Base-by-base conservation (phyloP, 345 rosid genomes). In the Salix dunnii region DNA sequence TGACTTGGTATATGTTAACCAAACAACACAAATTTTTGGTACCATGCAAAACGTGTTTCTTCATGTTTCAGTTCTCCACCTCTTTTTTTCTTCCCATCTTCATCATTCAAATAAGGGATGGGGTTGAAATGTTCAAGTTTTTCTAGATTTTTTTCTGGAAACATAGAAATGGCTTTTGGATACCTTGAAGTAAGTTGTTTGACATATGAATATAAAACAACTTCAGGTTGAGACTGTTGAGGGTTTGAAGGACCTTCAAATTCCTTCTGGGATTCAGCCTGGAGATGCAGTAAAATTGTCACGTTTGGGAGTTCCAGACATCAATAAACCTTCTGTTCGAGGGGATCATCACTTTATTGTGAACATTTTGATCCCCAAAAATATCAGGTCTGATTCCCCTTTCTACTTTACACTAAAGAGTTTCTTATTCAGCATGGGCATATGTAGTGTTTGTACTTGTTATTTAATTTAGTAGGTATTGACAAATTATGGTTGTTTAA, bases 221-320 rank as follows among this genome's bases (percentile, higher is more conserved):
- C 80, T 49, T 70, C 88, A 95, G 99, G 99, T 95, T 68, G 93
- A 93, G 79, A 95, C 99, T 23, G 90, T 93, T 28, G 94, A 89
- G 74, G 99, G 99, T 64, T 75, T 82, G 77, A 86, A 79, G 86
- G 91, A 90, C 80, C 94, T 92, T 80, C 78, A 69, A 68, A 89
- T 95, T 78, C 97, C 97, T 43, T 40, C 89, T 7, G 99, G 97
- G 72, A 85, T 86, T 83, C 97, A 95, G 88, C 94, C 97, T 43
- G 97, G 97, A 6, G 97, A 89, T 71, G 82, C 86, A 20, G 70
- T 95, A 76, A 95, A 82, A 77, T 81, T 95, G 77, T 25, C 70
- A 55, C 66, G 76, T 25, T 84, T 91, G 90, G 99, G 98, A 64
- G 94, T 92, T 83, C 97, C 97, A 70, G 93, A 91, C 82, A 82